These are phyloP conservation scores for Helianthus annuus DNA, from an alignment of 129 eudicot genomes.

Conservation along the genomic window HanXRQr2.0-SUNRISE NC_035436.2:206331223-206331722, in stretches of 20 bases:
- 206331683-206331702: not conserved
- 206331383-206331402: too few relatives aligned
- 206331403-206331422: too few relatives aligned
- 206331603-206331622: conserved; percentile 14
- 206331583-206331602: conserved; percentile 14
- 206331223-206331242: too few relatives aligned
- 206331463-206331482: not conserved
- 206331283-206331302: too few relatives aligned
- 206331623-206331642: conserved; percentile 12
- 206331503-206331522: not conserved
- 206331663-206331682: conserved; percentile 23
- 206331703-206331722: not conserved
- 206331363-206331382: too few relatives aligned
- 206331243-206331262: too few relatives aligned
- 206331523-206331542: not conserved
- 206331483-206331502: not conserved
- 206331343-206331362: too few relatives aligned
- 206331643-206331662: conserved; percentile 20
- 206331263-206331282: too few relatives aligned
- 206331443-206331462: too few relatives aligned
- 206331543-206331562: not conserved
- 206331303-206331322: too few relatives aligned
- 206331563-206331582: conserved; percentile 8
- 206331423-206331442: too few relatives aligned
- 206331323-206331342: too few relatives aligned